phyloP scores from a whole-genome alignment of 1,284 basidiomycete species.

The Leccinum subspadiceum region DNA sequence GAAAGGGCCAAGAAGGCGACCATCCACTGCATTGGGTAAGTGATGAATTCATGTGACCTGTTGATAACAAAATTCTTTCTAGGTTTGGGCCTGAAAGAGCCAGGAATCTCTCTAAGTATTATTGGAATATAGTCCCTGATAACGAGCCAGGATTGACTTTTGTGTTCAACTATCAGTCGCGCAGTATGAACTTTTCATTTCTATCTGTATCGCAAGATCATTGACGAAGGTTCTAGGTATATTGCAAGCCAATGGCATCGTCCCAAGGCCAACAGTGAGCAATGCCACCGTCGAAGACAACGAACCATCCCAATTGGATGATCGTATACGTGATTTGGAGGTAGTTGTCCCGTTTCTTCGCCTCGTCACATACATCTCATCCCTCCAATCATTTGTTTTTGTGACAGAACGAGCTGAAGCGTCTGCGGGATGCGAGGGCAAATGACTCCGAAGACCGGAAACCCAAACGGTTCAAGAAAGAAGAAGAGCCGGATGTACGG shows the following conservation, averaged over 20 bases:
- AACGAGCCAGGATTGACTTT: slow-evolving; percentile 10
- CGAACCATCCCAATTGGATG: slow-evolving; percentile 5
- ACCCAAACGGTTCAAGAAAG: not conserved
- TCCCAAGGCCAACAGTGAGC: slow-evolving; percentile 1
- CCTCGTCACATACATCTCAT: not conserved
- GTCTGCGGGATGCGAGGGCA: not conserved
- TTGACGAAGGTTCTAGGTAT: slow-evolving; percentile 12
- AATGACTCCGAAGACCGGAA: not conserved
- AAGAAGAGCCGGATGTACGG: not conserved
- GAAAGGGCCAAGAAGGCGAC: slow-evolving; percentile 18
- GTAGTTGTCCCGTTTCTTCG: slow-evolving; percentile 1
- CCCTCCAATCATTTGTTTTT: not conserved
- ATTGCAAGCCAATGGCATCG: slow-evolving; percentile 22
- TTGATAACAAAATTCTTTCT: not conserved
- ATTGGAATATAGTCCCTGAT: not conserved
- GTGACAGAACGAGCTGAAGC: not conserved
- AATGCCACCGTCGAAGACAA: slow-evolving; percentile 1
- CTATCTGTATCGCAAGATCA: not conserved
- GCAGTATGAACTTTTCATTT: slow-evolving; percentile 9
- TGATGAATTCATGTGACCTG: not conserved
- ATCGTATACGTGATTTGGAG: slow-evolving; percentile 14
- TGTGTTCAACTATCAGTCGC: slow-evolving; percentile 19
- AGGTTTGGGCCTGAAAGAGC: slow-evolving; percentile 12
- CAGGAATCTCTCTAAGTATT: not conserved
- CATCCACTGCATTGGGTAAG: slow-evolving; percentile 10